Conservation (phyloP, 176 grass and related monocot genomes). For the Aegilops bicornis region DNA sequence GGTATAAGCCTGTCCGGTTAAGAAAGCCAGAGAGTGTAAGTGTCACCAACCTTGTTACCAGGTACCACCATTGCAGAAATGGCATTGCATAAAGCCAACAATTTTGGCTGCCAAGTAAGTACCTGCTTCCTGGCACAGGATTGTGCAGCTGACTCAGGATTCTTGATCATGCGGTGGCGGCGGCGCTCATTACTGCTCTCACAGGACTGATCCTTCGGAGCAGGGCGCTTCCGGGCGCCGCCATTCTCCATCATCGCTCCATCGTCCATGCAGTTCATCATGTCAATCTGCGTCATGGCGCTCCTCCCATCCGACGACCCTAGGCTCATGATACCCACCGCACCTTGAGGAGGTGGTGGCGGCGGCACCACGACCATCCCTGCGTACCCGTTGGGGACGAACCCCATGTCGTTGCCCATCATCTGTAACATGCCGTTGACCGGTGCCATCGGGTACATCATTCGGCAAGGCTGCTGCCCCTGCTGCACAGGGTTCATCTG, state of each 20-base stretch:
- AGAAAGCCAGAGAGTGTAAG: background rate
- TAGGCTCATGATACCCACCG: conserved; percentile 31
- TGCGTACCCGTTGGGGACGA: conserved; percentile 28
- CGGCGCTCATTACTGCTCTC: conserved; percentile 80
- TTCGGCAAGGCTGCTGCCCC: conserved; percentile 20
- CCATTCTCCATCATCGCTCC: conserved; percentile 20
- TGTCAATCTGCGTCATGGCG: conserved; percentile 50
- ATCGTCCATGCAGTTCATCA: conserved; percentile 33
- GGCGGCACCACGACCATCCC: conserved; percentile 28
- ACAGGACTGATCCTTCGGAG: conserved; percentile 15
- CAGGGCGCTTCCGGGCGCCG: conserved; percentile 33
- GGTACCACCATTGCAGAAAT: background rate
- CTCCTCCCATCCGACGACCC: conserved; percentile 54
- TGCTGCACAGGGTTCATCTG: conserved; percentile 36
- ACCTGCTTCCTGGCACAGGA: conserved; percentile 96
- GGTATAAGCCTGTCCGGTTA: conserved; percentile 65
- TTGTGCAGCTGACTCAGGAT: conserved; percentile 76
- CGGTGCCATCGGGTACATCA: background rate
- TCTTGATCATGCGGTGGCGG: conserved; percentile 97
- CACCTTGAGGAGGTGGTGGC: conserved; percentile 27
- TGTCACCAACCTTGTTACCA: background rate
- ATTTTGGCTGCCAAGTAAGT: background rate
- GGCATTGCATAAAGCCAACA: background rate
- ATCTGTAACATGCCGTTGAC: too few species aligned
- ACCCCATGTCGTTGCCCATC: background rate